A percentile compares a stretch with the other conserved stretches of the same genome.
Evolutionary conservation across 352 stramenopile species (phyloP).

Genomic region (Pythium monospermum): DNA sequence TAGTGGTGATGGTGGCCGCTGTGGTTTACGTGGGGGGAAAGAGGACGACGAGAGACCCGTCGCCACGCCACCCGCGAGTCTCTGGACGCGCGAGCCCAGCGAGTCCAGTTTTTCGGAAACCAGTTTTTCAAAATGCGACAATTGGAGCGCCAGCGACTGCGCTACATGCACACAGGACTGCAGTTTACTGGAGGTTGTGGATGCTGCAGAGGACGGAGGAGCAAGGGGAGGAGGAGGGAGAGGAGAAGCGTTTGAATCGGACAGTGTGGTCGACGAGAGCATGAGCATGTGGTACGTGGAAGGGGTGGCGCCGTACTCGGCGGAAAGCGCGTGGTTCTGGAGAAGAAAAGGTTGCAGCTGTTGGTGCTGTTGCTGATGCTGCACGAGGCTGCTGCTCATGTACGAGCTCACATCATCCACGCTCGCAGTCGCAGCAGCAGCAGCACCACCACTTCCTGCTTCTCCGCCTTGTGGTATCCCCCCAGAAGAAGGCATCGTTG

Average conservation of each 20-base stretch:
- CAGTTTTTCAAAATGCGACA: conserved; percentile 46
- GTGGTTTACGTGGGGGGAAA: conserved; percentile 9
- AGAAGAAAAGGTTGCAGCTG: conserved; percentile 7
- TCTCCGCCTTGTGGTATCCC: too few relatives aligned
- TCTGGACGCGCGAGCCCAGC: conserved; percentile 59
- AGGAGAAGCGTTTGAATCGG: not conserved
- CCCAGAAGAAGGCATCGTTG: too few relatives aligned
- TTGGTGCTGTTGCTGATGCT: conserved; percentile 7
- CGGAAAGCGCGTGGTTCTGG: conserved; percentile 13
- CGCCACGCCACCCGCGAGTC: conserved; percentile 42
- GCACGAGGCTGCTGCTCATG: conserved; percentile 27
- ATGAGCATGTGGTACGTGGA: conserved; percentile 29
- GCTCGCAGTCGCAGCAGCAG: not conserved
- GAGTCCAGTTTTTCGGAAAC: conserved; percentile 53
- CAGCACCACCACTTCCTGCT: too few relatives aligned
- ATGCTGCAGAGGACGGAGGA: not conserved
- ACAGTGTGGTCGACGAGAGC: conserved; percentile 16
- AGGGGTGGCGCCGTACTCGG: not conserved
- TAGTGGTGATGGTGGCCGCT: too few relatives aligned
- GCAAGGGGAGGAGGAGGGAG: not conserved
- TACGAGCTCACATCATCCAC: conserved; percentile 34
- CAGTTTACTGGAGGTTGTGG: conserved; percentile 7
- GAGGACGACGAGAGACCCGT: conserved; percentile 26
- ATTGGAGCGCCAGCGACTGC: conserved; percentile 25
- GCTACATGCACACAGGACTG: conserved; percentile 18